Evolutionary conservation across 1,284 basidiomycete species (phyloP), one percentile per base, ranked within the genome.

Genomic region (Chalciporus sp.): DNA sequence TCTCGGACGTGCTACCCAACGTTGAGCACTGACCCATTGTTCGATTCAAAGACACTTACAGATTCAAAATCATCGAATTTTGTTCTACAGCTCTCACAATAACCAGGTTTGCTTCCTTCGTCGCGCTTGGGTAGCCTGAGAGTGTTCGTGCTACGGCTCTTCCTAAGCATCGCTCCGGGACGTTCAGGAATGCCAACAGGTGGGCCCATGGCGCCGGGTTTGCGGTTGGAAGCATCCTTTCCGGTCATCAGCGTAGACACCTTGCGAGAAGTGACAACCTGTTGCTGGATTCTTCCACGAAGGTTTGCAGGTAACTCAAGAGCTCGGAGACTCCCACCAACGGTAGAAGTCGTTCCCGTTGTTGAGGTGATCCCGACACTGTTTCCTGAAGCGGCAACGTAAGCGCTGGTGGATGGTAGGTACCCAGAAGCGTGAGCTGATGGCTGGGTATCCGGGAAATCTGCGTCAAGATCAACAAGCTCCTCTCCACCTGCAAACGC

Each of bases 71-170:
- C 90, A 0, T 90, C 87, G 68, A 95, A 99, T 70, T 94, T 93
- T 52, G 83, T 68, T 20, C 96, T 83, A 72, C 97, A 99, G 71
- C 95, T 97, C 70, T 99, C 97, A 73, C 97, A 99, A 73, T 98
- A 99, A 10, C 97, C 97, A 7, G 95, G 93, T 71, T 94, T 98
- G 66, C 82, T 89, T 49, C 83, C 89, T 74, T 94, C 92, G 57
- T 92, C 88, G 37, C 91, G 83, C 65, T 83, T 87, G 7, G 88
- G 83, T 49, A 91, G 73, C 58, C 83, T 78, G 45, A 92, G 72
- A 0, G 87, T 90, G 65, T 88, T 89, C 45, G 86, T 92, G 61
- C 90, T 92, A 62, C 84, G 83, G 63, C 86, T 88, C 71, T 89
- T 92, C 63, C 82, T 78, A 48, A 93, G 73, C 48, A 82, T 51